Evolutionary conservation across 2,329 filamentous ascomycete species (phyloP).

Genomic region (Rhinocladiella mackenziei): DNA sequence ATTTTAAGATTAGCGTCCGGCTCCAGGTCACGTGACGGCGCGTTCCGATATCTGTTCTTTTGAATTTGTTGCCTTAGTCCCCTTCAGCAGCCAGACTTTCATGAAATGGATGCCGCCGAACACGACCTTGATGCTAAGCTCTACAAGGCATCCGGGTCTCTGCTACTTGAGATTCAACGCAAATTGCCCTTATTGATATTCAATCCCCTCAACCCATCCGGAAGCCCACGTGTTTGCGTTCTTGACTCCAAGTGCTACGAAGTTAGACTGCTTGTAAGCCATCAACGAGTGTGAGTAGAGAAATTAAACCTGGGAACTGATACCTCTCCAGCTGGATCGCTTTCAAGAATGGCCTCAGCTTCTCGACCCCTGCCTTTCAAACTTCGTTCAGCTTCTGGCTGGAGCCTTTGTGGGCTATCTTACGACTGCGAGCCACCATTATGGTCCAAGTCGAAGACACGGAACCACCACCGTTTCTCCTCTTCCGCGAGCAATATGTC

Average conservation of each 20-base stretch:
- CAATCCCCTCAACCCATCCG: constrained; percentile 24
- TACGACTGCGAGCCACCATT: constrained; percentile 28
- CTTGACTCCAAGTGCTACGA: constrained; percentile 13
- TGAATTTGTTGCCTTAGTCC: no score
- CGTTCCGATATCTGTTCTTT: no score
- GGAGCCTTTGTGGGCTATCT: constrained; percentile 61
- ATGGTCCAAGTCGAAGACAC: constrained; percentile 31
- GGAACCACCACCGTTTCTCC: constrained; percentile 43
- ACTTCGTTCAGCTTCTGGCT: constrained; percentile 69
- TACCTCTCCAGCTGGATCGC: constrained; percentile 60
- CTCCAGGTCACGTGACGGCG: constrained; percentile 4
- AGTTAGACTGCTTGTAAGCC: constrained; percentile 27
- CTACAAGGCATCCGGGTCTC: constrained; percentile 44
- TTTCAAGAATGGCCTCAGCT: constrained; percentile 96
- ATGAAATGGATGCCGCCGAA: constrained; percentile 47
- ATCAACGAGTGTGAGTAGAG: background rate
- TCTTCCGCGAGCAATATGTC: constrained; percentile 67
- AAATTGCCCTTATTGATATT: constrained; percentile 41
- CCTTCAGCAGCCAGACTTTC: no score
- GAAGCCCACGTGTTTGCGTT: constrained; percentile 10
- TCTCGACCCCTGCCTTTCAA: constrained; percentile 76
- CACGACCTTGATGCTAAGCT: constrained; percentile 44
- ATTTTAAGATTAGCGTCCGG: no score
- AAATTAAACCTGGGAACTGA: constrained; percentile 9
- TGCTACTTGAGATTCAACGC: constrained; percentile 41